Base-by-base conservation (phyloP, 495 filamentous ascomycete species). In the Copromyces sp. region DNA sequence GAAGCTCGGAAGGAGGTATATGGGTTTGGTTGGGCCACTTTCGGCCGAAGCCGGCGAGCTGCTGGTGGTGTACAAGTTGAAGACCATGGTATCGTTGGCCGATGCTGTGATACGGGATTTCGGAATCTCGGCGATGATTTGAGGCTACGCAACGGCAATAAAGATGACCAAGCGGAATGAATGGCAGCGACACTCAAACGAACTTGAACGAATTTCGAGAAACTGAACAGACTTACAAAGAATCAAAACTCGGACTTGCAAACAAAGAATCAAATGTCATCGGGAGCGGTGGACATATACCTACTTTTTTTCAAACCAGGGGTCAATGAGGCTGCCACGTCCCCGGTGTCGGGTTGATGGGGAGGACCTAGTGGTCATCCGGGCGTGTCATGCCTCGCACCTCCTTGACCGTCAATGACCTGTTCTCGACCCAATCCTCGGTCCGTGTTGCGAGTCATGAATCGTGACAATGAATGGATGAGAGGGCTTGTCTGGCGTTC, bases 1-100 rank as follows among this genome's bases (percentile, higher is more conserved):
- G 68, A 87, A 77, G 72, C 81, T 82, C 7, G 85, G 85, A 39
- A 87, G 83, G 69, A 88, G 80, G 74, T 83, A 88, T 68, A 84
- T 80, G 40, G 87, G 80, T 71, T 84, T 87, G 41, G 79, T 79
- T 17, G 85, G 81, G 71, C 84, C 83, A 20, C 71, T 72, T 39
- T 75, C 73, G n/a, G 65, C 35, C 37, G 74, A 35, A 24, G 68
- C 68, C 4, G 73, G 45, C 16, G 71, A 29, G 32, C 53, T 71
- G 53, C 73, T 24, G 11, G 71, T 69, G 44, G 75, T 53, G 70
- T 71, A 74, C 44, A 74, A 35, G 11, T 76, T 72, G 72, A 69
- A 74, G 24, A 80, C 73, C 77, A 81, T 81, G 39, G 20, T 72
- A 29, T 32, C 41, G 53, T 17, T 61, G 53, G 53, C 53, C 53